Conservation (phyloP, 495 filamentous ascomycete species). For the Cladorrhinum samala region DNA sequence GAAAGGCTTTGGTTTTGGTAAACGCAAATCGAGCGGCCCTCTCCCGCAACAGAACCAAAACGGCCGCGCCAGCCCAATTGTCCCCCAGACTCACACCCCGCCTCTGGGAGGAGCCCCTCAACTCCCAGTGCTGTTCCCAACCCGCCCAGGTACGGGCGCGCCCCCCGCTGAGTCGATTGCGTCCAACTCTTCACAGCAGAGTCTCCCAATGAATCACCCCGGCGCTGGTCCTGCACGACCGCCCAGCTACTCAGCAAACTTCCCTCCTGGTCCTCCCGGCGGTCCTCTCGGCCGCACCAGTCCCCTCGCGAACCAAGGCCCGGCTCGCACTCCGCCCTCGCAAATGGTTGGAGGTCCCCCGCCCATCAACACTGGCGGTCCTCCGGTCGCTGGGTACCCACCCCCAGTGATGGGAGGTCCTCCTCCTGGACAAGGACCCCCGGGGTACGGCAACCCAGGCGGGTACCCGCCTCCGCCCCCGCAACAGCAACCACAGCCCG, state of each 20-base stretch:
- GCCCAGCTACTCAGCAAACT: conserved; percentile 68
- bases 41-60: conserved; percentile 25
- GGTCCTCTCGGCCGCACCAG: conserved; percentile 46
- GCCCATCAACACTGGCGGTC: conserved; percentile 60
- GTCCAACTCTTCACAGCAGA: conserved; percentile 43
- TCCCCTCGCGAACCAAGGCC: conserved; percentile 42
- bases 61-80: conserved; percentile 23
- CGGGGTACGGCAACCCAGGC: conserved; percentile 31
- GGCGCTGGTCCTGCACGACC: conserved; percentile 56
- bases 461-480: conserved; percentile 41
- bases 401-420: conserved; percentile 48
- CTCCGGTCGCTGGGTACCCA: conserved; percentile 47
- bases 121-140: conserved; percentile 38
- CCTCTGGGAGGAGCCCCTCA: conserved; percentile 35
- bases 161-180: conserved; percentile 37
- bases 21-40: conserved; percentile 48
- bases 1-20: conserved; percentile 54
- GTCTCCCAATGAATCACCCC: conserved; percentile 53
- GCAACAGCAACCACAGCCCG: conserved; percentile 37
- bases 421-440: conserved; percentile 47
- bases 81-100: conserved; percentile 36
- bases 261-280: conserved; percentile 48
- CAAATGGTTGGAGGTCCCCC: conserved; percentile 65
- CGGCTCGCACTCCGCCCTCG: conserved; percentile 46
- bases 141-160: conserved; percentile 26